phyloP scores from a whole-genome alignment of 495 filamentous ascomycete genomes.

The Cryomyces minteri region DNA sequence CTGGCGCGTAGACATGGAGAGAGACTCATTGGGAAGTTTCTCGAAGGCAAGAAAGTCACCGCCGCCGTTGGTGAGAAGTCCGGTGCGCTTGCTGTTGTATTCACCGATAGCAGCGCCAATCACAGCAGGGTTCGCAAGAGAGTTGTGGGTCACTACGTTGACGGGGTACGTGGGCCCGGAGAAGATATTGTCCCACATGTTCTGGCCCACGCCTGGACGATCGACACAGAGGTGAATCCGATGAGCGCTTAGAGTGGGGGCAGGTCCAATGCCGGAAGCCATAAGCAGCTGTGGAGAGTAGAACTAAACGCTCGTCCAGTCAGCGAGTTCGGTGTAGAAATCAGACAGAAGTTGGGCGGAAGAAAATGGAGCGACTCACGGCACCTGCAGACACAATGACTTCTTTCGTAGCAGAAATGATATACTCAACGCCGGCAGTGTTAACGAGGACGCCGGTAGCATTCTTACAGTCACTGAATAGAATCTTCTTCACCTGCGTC shows the following conservation, averaged over 20 bases:
- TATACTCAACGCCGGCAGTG: slow-evolving; percentile 18
- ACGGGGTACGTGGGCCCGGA: slow-evolving; percentile 4
- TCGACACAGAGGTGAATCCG: slow-evolving; percentile 6
- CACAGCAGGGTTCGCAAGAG: background rate
- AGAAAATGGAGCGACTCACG: slow-evolving; percentile 9
- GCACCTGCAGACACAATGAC: slow-evolving; percentile 38
- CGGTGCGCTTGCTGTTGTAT: slow-evolving; percentile 4
- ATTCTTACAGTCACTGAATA: slow-evolving; percentile 25
- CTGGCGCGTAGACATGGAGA: slow-evolving; percentile 1
- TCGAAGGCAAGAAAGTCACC: slow-evolving; percentile 9
- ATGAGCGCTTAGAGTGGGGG: background rate
- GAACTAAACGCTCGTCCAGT: background rate
- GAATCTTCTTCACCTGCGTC: slow-evolving; percentile 24
- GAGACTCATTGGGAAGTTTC: slow-evolving; percentile 8
- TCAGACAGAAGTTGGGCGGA: too few species aligned
- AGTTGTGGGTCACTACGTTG: background rate
- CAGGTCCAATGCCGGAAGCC: slow-evolving; percentile 14
- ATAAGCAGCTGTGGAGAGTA: slow-evolving; percentile 9
- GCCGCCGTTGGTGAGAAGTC: slow-evolving; percentile 8
- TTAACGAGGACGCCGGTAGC: slow-evolving; percentile 31
- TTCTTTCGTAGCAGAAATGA: slow-evolving; percentile 28
- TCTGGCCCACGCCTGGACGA: slow-evolving; percentile 11
- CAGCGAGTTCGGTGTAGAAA: background rate
- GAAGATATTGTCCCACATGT: slow-evolving; percentile 13
- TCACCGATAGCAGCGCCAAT: background rate